Percentiles rank a stretch among this genome's conserved stretches.
Conservation (phyloP, 441 rosid species). For the Iberis amara region DNA sequence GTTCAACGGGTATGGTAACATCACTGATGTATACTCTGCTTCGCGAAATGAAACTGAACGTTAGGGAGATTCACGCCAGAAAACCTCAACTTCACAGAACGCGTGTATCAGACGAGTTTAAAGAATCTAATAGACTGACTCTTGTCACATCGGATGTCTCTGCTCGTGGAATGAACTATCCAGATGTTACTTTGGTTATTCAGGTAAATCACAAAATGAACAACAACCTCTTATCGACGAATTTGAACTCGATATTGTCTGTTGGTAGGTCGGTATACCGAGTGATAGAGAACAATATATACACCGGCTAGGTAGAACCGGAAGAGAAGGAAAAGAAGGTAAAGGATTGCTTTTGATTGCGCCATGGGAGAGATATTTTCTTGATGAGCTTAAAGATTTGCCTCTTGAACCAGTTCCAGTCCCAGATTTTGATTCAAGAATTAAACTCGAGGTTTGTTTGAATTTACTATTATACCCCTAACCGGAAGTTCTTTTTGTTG, state of each 20-base stretch:
- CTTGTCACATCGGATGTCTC: constrained; percentile 93
- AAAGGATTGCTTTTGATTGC: constrained; percentile 75
- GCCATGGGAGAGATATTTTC: constrained; percentile 92
- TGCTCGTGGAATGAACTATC: constrained; percentile 94
- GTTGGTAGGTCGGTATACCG: constrained; percentile 75
- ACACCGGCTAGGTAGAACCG: constrained; percentile 90
- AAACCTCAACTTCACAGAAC: constrained; percentile 76
- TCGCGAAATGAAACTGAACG: constrained; percentile 82
- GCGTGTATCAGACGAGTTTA: constrained; percentile 77
- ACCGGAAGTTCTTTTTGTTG: constrained; percentile 12
- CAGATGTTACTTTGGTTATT: constrained; percentile 89
- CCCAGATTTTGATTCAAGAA: constrained; percentile 50
- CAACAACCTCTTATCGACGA: constrained; percentile 4
- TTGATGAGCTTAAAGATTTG: constrained; percentile 67
- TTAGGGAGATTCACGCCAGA: constrained; percentile 84
- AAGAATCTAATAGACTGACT: constrained; percentile 62
- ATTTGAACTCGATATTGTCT: background rate
- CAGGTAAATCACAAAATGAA: constrained; percentile 48
- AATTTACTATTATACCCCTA: background rate
- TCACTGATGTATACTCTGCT: constrained; percentile 66
- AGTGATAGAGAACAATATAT: constrained; percentile 71
- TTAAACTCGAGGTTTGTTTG: constrained; percentile 50
- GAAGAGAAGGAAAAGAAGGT: constrained; percentile 80
- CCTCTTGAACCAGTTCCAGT: constrained; percentile 57
- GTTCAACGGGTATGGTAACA: constrained; percentile 89